Conservation (phyloP, 768 basidiomycete genomes). For the Albatrellus ellisii region DNA sequence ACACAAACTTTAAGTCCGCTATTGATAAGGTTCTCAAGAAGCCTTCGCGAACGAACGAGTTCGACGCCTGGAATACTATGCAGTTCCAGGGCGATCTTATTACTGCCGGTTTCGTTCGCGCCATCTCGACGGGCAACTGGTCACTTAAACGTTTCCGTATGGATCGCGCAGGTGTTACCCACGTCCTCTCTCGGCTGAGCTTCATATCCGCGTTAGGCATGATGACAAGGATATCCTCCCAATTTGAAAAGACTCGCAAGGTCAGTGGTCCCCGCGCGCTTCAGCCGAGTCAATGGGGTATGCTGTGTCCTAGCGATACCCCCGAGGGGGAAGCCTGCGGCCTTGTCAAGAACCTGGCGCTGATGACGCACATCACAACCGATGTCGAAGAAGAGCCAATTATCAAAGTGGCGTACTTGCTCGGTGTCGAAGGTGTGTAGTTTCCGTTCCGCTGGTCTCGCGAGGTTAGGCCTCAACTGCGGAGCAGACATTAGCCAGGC, state of each 20-base stretch:
- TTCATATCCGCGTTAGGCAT: constrained; percentile 98
- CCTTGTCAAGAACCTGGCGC: constrained; percentile 92
- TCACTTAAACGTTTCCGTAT: constrained; percentile 98
- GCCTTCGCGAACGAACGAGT: constrained; percentile 85
- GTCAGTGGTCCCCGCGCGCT: constrained; percentile 95
- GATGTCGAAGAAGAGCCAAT: constrained; percentile 96
- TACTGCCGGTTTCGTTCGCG: constrained; percentile 89
- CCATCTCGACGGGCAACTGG: constrained; percentile 99
- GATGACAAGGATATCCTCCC: constrained; percentile 99
- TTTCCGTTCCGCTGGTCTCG: not conserved
- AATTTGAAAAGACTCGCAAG: constrained; percentile 99
- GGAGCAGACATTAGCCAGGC: constrained; percentile 74
- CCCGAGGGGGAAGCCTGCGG: constrained; percentile 99
- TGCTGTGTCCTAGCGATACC: constrained; percentile 95
- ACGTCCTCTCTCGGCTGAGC: constrained; percentile 87
- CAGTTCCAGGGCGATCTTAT: constrained; percentile 94
- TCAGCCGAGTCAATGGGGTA: constrained; percentile 98
- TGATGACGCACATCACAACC: constrained; percentile 99
- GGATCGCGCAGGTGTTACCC: constrained; percentile 97
- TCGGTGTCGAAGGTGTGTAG: constrained; percentile 86
- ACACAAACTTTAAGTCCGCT: constrained; percentile 83
- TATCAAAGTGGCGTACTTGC: constrained; percentile 76
- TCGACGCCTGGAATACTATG: constrained; percentile 91
- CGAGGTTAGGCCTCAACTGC: not conserved
- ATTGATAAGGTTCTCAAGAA: constrained; percentile 98